These are phyloP conservation scores for Trichoderma afroharzianum DNA, from an alignment of 2,329 filamentous ascomycete species.

Conservation along the genomic window DNA sequence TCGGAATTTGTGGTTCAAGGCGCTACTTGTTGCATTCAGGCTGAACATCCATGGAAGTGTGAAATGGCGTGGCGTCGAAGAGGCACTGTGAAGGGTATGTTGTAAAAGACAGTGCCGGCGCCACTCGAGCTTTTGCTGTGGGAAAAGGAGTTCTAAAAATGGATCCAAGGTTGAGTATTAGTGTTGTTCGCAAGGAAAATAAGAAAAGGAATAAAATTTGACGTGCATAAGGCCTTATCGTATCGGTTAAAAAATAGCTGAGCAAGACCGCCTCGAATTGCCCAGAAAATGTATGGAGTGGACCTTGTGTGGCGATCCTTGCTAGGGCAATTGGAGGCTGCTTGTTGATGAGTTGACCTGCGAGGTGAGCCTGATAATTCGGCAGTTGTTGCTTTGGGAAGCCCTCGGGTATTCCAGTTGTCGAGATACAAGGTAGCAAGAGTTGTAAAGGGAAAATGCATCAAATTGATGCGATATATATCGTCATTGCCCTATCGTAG, in stretches of 20 bases:
- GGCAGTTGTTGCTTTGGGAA: background rate
- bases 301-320: background rate
- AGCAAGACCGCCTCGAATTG: background rate
- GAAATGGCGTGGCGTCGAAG: background rate
- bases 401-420: background rate
- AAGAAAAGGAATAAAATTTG: background rate
- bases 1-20: background rate
- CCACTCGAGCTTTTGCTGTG: background rate
- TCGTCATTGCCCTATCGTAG: background rate
- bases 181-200: background rate
- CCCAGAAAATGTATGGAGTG: background rate
- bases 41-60: background rate
- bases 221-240: constrained; percentile 13
- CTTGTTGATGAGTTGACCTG: background rate
- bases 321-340: background rate
- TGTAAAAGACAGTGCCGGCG: background rate
- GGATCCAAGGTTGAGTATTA: background rate
- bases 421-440: background rate
- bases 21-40: background rate
- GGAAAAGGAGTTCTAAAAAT: background rate
- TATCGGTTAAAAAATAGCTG: background rate
- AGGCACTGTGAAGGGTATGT: background rate
- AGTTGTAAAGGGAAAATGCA: background rate
- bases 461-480: background rate
- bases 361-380: background rate